Base-by-base conservation (phyloP, 352 stramenopile genomes). In the Saprolegnia diclina region DNA sequence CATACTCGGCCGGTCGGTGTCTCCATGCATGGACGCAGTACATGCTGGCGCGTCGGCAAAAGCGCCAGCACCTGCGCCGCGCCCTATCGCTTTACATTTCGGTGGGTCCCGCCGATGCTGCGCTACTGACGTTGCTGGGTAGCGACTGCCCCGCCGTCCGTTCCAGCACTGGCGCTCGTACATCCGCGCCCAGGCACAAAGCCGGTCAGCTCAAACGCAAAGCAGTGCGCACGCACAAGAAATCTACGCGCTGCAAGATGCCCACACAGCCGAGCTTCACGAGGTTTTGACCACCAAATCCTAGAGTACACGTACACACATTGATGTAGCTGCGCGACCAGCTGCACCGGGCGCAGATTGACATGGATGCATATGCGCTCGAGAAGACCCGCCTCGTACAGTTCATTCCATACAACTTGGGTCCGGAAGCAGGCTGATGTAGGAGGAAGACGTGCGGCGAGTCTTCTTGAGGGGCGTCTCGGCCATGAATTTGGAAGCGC, bases 401-500 rank as follows among this genome's bases (percentile, higher is more conserved):
- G 19, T 19, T 11, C 16, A 21, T n/a, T n/a, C n/a, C 38, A 45
- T 14, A 45, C 14, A 14, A 7, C 38, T 45, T 45, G 7, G 38
- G 38, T 14, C 38, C 7, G 14, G 14, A 16, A 45, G 7, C 38
- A 14, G 7, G 38, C 7, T 59, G 35, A 9, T 22, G 22, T 54
- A 70, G 63, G 63, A 70, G 21, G 63, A 70, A 64, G 63, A 70
- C 32, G 52, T 70, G 1, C 50, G 63, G 19, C 50, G 63, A 6
- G 63, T 64, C 42, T 70, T 70, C 40, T 45, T 70, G 16, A 45
- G 63, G 10, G 63, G 63, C 11, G 63, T 70, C 11, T 70, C 63
- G 18, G 54, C 54, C 37, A 70, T 70, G 63, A 70, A 70, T 45
- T 46, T 70, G 45, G 63, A 70, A 45, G 63, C 63, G 13, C 63